Evolutionary conservation across 2,329 filamentous ascomycete genomes (phyloP).

Genomic region (Didymella pinodella): DNA sequence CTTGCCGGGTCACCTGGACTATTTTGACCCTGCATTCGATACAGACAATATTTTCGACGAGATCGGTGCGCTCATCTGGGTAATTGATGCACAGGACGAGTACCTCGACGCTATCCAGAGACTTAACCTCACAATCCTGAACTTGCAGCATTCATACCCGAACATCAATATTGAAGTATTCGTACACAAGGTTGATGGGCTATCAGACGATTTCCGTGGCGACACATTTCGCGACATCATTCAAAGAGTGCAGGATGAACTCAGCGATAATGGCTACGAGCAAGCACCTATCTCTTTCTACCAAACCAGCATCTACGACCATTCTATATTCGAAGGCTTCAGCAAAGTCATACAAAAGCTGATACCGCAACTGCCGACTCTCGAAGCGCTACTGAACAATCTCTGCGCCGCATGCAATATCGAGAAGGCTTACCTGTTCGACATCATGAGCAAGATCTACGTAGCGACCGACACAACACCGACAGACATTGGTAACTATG

Average conservation of each 20-base stretch:
- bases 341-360: constrained; percentile 98
- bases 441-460: constrained; percentile 97
- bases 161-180: constrained; percentile 98
- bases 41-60: constrained; percentile 93
- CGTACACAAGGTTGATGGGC: constrained; percentile 98
- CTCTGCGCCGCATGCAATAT: constrained; percentile 93
- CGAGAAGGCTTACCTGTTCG: constrained; percentile 97
- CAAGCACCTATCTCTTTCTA: constrained; percentile 95
- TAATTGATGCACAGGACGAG: constrained; percentile 98
- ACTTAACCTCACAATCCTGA: constrained; percentile 87
- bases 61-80: constrained; percentile 95
- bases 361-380: constrained; percentile 88
- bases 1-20: constrained; percentile 93
- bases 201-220: constrained; percentile 94
- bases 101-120: constrained; percentile 90
- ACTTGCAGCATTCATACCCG: constrained; percentile 86
- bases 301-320: constrained; percentile 97
- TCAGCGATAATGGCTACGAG: constrained; percentile 91
- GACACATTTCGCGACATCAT: constrained; percentile 97
- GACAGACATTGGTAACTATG: constrained; percentile 93
- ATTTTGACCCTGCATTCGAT: constrained; percentile 87
- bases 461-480: constrained; percentile 95
- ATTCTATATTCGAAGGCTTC: constrained; percentile 97
- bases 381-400: constrained; percentile 93
- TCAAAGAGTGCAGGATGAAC: constrained; percentile 93